Conservation (phyloP, 2,329 filamentous ascomycete genomes). For the Aspergillus brasiliensis region DNA sequence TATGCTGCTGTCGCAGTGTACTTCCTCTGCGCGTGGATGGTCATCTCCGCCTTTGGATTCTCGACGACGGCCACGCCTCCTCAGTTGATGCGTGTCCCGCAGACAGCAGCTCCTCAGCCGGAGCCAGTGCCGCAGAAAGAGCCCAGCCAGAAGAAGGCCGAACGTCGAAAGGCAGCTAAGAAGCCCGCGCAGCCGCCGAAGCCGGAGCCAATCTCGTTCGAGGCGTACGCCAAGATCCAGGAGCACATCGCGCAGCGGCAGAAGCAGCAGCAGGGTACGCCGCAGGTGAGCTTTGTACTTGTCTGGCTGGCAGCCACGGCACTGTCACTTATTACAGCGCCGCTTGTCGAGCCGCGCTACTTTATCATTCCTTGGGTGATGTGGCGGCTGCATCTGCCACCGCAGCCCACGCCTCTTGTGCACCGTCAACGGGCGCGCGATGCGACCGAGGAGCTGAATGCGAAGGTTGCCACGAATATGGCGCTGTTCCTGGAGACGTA, state of each 20-base stretch:
- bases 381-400: constrained; percentile 79
- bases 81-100: constrained; percentile 14
- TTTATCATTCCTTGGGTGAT: constrained; percentile 95
- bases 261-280: constrained; percentile 28
- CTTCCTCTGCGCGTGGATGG: constrained; percentile 67
- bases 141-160: constrained; percentile 20
- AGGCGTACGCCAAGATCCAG: constrained; percentile 32
- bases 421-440: constrained; percentile 29
- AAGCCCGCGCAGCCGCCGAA: constrained; percentile 18
- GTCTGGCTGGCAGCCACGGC: constrained; percentile 70
- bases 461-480: constrained; percentile 30
- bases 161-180: constrained; percentile 20
- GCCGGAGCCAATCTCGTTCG: constrained; percentile 26
- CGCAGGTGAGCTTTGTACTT: constrained; percentile 56
- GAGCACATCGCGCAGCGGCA: constrained; percentile 34
- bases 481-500: constrained; percentile 54
- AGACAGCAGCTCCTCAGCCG: background rate
- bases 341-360: constrained; percentile 92
- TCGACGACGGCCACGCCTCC: constrained; percentile 27
- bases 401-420: constrained; percentile 35
- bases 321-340: constrained; percentile 81
- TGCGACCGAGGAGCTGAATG: constrained; percentile 27
- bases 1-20: constrained; percentile 73
- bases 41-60: constrained; percentile 64
- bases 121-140: constrained; percentile 8